Base-by-base conservation (phyloP, 2,329 filamentous ascomycete species). In the Colletotrichum sp. region DNA sequence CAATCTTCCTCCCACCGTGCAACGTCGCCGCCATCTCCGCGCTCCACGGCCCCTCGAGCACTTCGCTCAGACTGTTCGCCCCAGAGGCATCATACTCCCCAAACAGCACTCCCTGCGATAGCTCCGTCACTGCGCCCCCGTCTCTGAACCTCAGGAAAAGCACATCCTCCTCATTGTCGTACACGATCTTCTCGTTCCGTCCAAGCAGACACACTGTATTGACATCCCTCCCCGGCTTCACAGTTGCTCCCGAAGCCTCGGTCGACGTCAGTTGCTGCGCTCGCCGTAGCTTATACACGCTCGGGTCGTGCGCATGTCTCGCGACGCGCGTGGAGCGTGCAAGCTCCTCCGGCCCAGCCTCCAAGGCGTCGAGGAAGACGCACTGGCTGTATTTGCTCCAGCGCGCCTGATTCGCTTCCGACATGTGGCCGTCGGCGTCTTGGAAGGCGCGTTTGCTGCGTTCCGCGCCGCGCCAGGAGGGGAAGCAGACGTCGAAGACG, bases 1-100 rank as follows among this genome's bases (percentile, higher is more conserved):
- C 82, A 36, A 84, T 71, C 36, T 75, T 79, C 6, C 72, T 79
- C 1, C 81, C 82, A 5, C 52, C 63, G 5, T 78, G 78, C 44
- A 84, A 63, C 8, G 82, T 79, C 39, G 78, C 69, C 1, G 81
- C 79, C 77, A 82, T 79, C 71, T 81, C 80, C 7, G 69, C 30
- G 9, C 81, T 82, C 82, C 83, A 84, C 28, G 79, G 80, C 15
- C 78, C 83, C 26, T 81, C 82, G 60, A 80, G 77, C 9, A 81
- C 64, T 6, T 77, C 72, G 26, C 75, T 71, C 24, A 76, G 62
- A n/a, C 76, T 76, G 9, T 63, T 69, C 49, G 65, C 49, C 15
- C 73, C 69, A 4, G 65, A 73, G 18, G 74, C 59, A 16, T 76
- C 65, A 24, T 65, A 76, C 30, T 73, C 73, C 44, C 76, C 76